Conservation (phyloP, 2,329 filamentous ascomycete species). For the Pseudofabraea citricarpa region DNA sequence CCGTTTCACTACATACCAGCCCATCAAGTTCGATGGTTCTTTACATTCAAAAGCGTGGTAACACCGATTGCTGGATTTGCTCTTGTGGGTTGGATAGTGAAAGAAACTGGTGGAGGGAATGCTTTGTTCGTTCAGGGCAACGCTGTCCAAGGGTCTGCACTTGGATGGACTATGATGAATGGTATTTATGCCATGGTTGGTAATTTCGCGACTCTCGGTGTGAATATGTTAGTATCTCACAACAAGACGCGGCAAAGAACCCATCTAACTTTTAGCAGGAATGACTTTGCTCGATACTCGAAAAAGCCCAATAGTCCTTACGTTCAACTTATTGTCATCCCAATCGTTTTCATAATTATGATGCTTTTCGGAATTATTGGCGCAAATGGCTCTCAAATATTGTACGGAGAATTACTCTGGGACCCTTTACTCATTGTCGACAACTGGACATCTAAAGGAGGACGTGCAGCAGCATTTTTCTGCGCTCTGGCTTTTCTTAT, state of each 20-base stretch:
- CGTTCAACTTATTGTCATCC: conserved; percentile 12
- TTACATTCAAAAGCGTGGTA: conserved; percentile 39
- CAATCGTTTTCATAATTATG: conserved; percentile 20
- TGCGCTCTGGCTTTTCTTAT: conserved; percentile 14
- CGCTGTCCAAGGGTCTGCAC: conserved; percentile 2
- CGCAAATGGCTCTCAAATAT: conserved; percentile 45
- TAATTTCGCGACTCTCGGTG: conserved; percentile 14
- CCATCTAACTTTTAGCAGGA: conserved; percentile 5
- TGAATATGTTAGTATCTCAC: not conserved
- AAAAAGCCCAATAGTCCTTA: conserved; percentile 11
- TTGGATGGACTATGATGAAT: conserved; percentile 21
- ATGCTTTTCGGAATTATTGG: conserved; percentile 39
- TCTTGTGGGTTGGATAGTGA: conserved; percentile 10
- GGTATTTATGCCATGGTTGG: conserved; percentile 24
- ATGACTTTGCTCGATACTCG: conserved; percentile 20
- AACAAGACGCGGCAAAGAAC: too few species aligned
- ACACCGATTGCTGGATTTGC: conserved; percentile 11
- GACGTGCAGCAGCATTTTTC: conserved; percentile 13
- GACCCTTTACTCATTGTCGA: conserved; percentile 10
- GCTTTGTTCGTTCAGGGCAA: conserved; percentile 7
- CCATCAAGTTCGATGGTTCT: conserved; percentile 41
- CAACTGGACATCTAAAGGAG: conserved; percentile 18
- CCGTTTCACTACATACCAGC: conserved; percentile 43
- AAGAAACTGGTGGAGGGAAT: conserved; percentile 5
- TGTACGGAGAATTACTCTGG: conserved; percentile 22